Base-by-base conservation (phyloP, 306 rosid genomes). In the Medicago lupulina region DNA sequence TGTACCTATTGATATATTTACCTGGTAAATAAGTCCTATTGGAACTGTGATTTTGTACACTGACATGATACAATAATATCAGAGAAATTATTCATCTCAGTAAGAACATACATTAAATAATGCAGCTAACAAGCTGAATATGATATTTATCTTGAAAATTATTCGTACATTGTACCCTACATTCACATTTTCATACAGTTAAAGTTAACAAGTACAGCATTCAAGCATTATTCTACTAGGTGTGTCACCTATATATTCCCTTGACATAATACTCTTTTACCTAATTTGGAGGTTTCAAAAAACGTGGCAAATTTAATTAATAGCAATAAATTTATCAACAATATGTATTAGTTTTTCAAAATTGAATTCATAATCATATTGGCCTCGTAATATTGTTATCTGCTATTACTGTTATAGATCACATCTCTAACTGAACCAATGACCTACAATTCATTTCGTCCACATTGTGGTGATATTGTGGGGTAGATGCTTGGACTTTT, bases 1-100 rank as follows among this genome's bases (percentile, higher is more conserved):
- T 41, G 73, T 50, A 76, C 23, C 19, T 41, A 67, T 39, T 70
- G 19, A 76, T 73, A 68, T 21, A 47, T 74, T 75, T 36, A 43
- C 13, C 9, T 9, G 67, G 79, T 59, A 76, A 65, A 76, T 57
- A 66, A 67, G 49, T 73, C 25, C 5, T 31, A 31, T 57, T 61
- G 76, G 7, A 73, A 40, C 38, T 47, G 53, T 71, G 57, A 38
- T 39, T 34, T 49, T 57, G 63, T 5, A 11, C 61, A 43, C 72
- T 67, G 67, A 61, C 13, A 60, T 19, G 49, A 38, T 70, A 75
- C 44, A 64, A 71, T 21, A 64, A 41, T 25, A 63, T 49, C 17
- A 82, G 25, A 67, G 7, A 47, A 17, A 50, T 34, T 39, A 19
- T 54, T 62, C 46, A 19, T 53, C 39, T 15, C 19, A 38, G 5